Conservation (phyloP, 2,329 filamentous ascomycete genomes). For the Fusarium coicis region DNA sequence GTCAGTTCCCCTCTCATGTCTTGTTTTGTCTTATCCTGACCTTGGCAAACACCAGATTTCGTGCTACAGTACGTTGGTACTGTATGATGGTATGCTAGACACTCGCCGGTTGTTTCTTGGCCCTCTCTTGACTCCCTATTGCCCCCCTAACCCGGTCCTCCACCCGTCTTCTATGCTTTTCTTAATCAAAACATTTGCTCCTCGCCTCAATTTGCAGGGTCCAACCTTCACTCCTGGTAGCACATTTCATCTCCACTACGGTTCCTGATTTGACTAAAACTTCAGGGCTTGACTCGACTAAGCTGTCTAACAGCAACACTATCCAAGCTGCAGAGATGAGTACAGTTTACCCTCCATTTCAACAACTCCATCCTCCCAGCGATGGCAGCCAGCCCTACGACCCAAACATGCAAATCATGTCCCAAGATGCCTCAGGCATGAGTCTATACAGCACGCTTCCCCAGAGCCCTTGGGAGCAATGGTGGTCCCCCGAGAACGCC, state of each 20-base stretch:
- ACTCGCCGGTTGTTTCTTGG: not conserved
- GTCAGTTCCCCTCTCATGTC: not conserved
- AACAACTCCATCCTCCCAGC: rapidly evolving
- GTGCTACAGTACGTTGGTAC: not conserved
- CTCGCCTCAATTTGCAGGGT: not conserved
- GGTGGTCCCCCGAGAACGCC: not conserved
- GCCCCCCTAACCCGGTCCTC: not conserved
- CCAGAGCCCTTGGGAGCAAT: not conserved
- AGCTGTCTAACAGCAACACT: not conserved
- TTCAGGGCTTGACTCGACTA: too few species aligned
- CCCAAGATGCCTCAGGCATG: not conserved
- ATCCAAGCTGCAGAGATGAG: not conserved
- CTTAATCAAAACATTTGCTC: too few species aligned
- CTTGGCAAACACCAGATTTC: not conserved
- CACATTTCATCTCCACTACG: not conserved
- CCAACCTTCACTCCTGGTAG: not conserved
- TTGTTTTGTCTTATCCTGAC: too few species aligned
- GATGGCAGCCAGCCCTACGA: not conserved
- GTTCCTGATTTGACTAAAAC: not conserved
- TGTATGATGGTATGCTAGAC: not conserved
- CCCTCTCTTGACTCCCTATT: not conserved
- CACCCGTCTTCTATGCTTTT: not conserved
- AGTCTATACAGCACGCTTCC: not conserved
- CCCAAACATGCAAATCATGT: not conserved
- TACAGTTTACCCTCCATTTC: not conserved